A percentile compares a stretch with the other conserved stretches of the same genome.
These are phyloP conservation scores for Hansenula anomala DNA, from an alignment of 1,139 yeast genomes.

Conservation along the genomic window DNA sequence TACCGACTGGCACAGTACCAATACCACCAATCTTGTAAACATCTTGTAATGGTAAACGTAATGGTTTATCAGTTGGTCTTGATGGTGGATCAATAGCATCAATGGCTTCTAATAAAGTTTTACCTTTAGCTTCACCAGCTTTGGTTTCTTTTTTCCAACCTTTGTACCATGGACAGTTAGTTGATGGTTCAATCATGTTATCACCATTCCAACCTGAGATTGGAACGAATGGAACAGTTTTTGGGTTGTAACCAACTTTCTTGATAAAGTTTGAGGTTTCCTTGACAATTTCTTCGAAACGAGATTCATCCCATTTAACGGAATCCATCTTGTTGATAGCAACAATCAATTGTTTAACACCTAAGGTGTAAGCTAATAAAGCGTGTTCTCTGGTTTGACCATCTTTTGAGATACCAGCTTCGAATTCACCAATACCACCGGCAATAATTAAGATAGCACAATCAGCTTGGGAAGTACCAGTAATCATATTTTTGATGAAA, in stretches of 20 bases:
- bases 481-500: constrained; percentile 93
- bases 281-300: constrained; percentile 64
- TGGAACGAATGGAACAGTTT: constrained; percentile 57
- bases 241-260: background rate
- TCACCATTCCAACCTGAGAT: background rate
- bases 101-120: too few species aligned
- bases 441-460: constrained; percentile 89
- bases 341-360: constrained; percentile 84
- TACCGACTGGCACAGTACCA: constrained; percentile 93
- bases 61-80: constrained; percentile 88
- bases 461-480: constrained; percentile 92
- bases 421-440: constrained; percentile 92
- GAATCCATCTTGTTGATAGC: constrained; percentile 95
- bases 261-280: constrained; percentile 60
- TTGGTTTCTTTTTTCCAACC: constrained; percentile 88
- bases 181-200: constrained; percentile 67
- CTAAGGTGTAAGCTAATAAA: constrained; percentile 82
- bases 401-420: constrained; percentile 91
- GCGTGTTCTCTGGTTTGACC: constrained; percentile 97
- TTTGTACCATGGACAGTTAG: constrained; percentile 90
- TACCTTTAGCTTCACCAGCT: too few species aligned
- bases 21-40: constrained; percentile 93
- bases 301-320: constrained; percentile 75
- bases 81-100: too few species aligned
- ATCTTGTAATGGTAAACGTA: constrained; percentile 89